Base-by-base conservation (phyloP, 2,329 filamentous ascomycete species). In the Pseudogymnoascus sp. region DNA sequence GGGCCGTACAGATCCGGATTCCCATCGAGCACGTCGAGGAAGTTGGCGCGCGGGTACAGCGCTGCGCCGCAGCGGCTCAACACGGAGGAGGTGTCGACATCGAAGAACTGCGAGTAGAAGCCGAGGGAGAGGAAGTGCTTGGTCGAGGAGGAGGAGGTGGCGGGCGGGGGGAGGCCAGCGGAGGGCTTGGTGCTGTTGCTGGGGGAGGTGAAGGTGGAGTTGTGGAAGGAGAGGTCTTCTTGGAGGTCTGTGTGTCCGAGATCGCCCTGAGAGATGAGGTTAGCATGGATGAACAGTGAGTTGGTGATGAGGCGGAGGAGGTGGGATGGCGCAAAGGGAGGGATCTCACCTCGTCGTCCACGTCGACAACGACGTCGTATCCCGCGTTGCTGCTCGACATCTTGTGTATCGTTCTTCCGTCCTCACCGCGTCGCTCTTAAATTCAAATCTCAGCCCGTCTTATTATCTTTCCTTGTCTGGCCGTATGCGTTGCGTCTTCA, bases 161-260 rank as follows among this genome's bases (percentile, higher is more conserved):
- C 84, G 1, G 84, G 85, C 1, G 79, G 78, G 0, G 84, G 85
- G 1, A 87, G 78, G 3, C 80, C 77, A 7, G 78, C 72, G 4
- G 77, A 71, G n/a, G 76, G 65, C n/a, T 71, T 69, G 40, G 68
- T 66, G 62, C 75, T 74, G 42, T 75, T 71, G 68, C 78, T 76
- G 23, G 75, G 72, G 64, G 86, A 86, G 71, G 87, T 85, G 77
- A 96, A 96, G 80, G 90, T 85, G 68, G 93, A 97, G 74, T 87
- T 90, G 82, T 99, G 95, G 80, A 99, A 99, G 83, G 97, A 95
- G 75, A 99, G 92, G 78, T 97, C 95, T 77, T 97, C 93, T 81
- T 97, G 92, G 23, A 99, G 88, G 77, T 99, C 95, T 64, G 95
- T 99, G 78, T 97, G 93, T 72, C 95, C 95, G 74, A 99, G 87